phyloP scores from a whole-genome alignment of 345 rosid genomes.

The Triadica sebifera region DNA sequence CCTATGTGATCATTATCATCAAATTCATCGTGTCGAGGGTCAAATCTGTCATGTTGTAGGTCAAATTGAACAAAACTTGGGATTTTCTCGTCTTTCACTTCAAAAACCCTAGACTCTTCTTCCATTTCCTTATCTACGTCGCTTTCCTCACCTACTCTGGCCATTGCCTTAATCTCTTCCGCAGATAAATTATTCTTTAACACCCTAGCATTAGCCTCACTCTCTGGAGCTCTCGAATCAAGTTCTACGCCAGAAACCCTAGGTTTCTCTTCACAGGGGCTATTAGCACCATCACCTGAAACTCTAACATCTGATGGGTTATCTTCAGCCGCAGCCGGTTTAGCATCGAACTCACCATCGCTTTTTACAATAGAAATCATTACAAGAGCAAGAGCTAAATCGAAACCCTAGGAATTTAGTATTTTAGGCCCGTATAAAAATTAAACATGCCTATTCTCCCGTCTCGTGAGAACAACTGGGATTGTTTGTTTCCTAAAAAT shows the following conservation, averaged over 20 bases:
- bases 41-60: constrained; percentile 27
- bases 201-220: constrained; percentile 22
- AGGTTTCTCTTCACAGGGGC: constrained; percentile 20
- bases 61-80: constrained; percentile 27
- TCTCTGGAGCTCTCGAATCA: constrained; percentile 21
- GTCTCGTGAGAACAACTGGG: not conserved
- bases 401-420: constrained; percentile 24
- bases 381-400: constrained; percentile 13
- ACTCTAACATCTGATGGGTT: constrained; percentile 23
- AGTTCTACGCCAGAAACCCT: constrained; percentile 24
- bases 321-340: constrained; percentile 22
- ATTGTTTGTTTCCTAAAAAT: constrained; percentile 3
- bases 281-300: constrained; percentile 19
- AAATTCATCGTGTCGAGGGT: not conserved
- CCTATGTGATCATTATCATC: constrained; percentile 18
- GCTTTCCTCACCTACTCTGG: constrained; percentile 5
- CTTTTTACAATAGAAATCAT: constrained; percentile 25
- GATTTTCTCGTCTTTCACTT: constrained; percentile 24
- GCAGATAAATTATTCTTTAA: constrained; percentile 27
- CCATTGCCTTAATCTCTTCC: not conserved
- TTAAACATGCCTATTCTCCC: constrained; percentile 23
- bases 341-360: constrained; percentile 23
- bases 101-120: constrained; percentile 27
- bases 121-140: constrained; percentile 22
- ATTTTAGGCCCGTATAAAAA: not conserved